A percentile compares a stretch with the other conserved stretches of the same genome.
Conservation (phyloP, 192 early-diverging fungal genomes). For the Entophlyctis luteolus region DNA sequence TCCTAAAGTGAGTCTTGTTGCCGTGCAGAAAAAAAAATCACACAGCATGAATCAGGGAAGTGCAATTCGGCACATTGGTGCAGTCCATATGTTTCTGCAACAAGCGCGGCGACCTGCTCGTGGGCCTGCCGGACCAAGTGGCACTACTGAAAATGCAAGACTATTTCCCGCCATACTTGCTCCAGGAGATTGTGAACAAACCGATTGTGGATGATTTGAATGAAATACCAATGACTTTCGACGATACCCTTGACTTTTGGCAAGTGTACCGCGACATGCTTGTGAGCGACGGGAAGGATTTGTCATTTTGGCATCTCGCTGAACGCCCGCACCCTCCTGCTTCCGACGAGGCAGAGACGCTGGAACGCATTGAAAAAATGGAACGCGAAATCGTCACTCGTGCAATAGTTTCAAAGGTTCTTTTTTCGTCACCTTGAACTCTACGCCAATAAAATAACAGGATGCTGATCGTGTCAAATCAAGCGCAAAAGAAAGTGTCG, state of each 20-base stretch:
- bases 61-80: constrained; percentile 46
- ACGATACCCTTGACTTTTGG: constrained; percentile 48
- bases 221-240: constrained; percentile 43
- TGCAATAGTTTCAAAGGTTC: no score
- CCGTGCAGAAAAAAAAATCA: neutral
- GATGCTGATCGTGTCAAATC: no score
- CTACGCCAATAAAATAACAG: no score
- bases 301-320: constrained; percentile 37
- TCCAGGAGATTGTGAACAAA: constrained; percentile 24
- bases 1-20: constrained; percentile 30
- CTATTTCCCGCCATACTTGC: constrained; percentile 39
- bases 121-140: constrained; percentile 44
- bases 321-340: no score
- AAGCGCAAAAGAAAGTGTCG: no score
- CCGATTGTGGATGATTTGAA: constrained; percentile 38
- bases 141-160: constrained; percentile 45
- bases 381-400: no score
- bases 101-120: constrained; percentile 46
- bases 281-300: constrained; percentile 13
- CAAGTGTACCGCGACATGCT: constrained; percentile 29
- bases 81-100: constrained; percentile 40
- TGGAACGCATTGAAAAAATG: neutral
- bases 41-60: constrained; percentile 32
- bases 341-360: no score
- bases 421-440: no score